Conservation (phyloP, 2,329 filamentous ascomycete species). For the Piedraia hortae region DNA sequence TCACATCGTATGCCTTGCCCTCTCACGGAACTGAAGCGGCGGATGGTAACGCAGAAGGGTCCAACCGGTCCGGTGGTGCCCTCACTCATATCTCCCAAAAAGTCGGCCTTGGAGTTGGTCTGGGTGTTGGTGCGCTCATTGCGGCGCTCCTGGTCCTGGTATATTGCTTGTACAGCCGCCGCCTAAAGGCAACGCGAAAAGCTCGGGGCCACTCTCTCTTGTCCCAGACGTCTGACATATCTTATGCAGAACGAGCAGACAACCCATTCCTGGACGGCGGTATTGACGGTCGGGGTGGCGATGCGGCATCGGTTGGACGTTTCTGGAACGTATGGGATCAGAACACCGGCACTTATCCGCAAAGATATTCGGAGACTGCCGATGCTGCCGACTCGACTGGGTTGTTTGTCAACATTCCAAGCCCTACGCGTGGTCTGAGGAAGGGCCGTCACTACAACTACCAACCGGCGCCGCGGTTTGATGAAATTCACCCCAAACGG, state of each 20-base stretch:
- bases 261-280: constrained; percentile 17
- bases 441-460: constrained; percentile 15
- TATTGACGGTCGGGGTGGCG: constrained; percentile 14
- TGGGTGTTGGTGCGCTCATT: constrained; percentile 18
- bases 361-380: constrained; percentile 8
- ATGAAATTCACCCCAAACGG: constrained; percentile 21
- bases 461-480: constrained; percentile 17
- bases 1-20: constrained; percentile 25
- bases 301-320: constrained; percentile 11
- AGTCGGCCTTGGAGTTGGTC: constrained; percentile 18
- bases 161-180: constrained; percentile 21
- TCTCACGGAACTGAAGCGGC: constrained; percentile 3
- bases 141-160: constrained; percentile 16
- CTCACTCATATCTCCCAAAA: constrained; percentile 19
- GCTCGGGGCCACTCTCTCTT: constrained; percentile 27
- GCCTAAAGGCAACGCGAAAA: constrained; percentile 15
- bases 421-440: constrained; percentile 20
- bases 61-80: constrained; percentile 7
- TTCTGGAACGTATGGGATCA: constrained; percentile 4
- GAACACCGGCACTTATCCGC: constrained; percentile 1
- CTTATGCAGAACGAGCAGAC: constrained; percentile 19
- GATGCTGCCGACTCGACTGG: constrained; percentile 18
- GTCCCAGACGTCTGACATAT: constrained; percentile 8
- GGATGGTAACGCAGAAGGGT: background rate
- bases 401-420: constrained; percentile 20